Base-by-base conservation (phyloP, 2,329 filamentous ascomycete species). In the Cladobotryum mycophilum region DNA sequence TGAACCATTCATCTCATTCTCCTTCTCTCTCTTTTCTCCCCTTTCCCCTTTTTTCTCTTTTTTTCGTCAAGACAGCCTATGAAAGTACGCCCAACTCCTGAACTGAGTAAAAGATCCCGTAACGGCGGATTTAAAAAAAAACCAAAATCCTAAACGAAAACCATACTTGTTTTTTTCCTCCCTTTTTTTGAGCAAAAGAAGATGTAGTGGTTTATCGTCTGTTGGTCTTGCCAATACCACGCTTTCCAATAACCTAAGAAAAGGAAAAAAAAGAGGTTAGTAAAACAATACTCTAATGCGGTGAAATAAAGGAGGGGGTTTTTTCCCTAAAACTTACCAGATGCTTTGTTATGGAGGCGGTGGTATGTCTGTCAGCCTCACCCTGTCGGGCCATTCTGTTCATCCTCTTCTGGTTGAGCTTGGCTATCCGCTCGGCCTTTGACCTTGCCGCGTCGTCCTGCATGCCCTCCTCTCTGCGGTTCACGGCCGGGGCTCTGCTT, bases 341-440 rank as follows among this genome's bases (percentile, higher is more conserved):
- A 75, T 97, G 93, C 76, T 95, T 99, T 56, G 85, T 82, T 70
- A 95, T 73, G 48, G 88, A 80, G 36, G 88, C 87, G 50, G 85
- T 85, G 55, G 84, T 83, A 73, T 97, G 92, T 67, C 95, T 84
- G 78, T 99, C 93, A 55, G 86, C 91, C 76, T 99, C 93, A 78
- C 93, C 93, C 78, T 95, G 89, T 70, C 91, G 85, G 41, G 93
- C 93, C 86, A 95, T 93, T 58, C 92, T 83, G 77, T 99, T 99
- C 90, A 95, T 96, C 82, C 90, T 92, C 80, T 92, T 90, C 84
- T 99, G 95, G 63, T 85, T 80, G 67, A 99, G 74, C 80, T 96
- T 97, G 66, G 84, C 80, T 67, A 95, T 76, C 63, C 86, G 84
- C 70, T 96, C 91, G 36, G 89, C 90, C 80, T 92, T 95, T 53